Evolutionary conservation across 805 yeast species (phyloP).

Genomic region (Suhomyces faveliae): DNA sequence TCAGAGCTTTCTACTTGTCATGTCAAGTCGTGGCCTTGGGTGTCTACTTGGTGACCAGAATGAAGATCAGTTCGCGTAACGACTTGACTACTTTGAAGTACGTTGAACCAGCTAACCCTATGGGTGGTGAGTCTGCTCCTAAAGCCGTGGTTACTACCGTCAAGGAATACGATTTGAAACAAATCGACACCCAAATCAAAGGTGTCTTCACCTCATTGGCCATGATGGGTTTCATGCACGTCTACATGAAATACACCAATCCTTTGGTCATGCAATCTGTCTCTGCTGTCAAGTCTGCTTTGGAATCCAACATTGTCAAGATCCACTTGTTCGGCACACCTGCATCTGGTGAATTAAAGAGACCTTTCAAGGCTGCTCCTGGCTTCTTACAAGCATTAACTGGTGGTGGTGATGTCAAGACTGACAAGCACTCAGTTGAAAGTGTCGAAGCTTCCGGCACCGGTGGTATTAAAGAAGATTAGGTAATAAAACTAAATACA

Average conservation of each 20-base stretch:
- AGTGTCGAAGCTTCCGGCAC: constrained; percentile 81
- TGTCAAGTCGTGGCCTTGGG: constrained; percentile 65
- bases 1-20: constrained; percentile 67
- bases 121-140: constrained; percentile 72
- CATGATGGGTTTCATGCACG: constrained; percentile 98
- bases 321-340: constrained; percentile 83
- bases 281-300: constrained; percentile 83
- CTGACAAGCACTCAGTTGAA: constrained; percentile 85
- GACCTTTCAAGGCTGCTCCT: constrained; percentile 89
- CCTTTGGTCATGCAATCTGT: constrained; percentile 94
- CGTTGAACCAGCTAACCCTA: constrained; percentile 78
- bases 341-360: constrained; percentile 86
- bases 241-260: constrained; percentile 95
- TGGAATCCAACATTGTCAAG: constrained; percentile 87
- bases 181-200: constrained; percentile 75
- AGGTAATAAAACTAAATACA: constrained; percentile 24
- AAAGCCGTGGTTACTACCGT: constrained; percentile 86
- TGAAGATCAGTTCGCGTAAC: constrained; percentile 66
- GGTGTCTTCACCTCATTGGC: constrained; percentile 85
- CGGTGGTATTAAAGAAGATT: constrained; percentile 89
- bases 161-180: constrained; percentile 90
- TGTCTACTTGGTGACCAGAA: constrained; percentile 65
- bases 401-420: constrained; percentile 60
- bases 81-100: constrained; percentile 90
- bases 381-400: constrained; percentile 58